phyloP scores from a whole-genome alignment of 2,329 filamentous ascomycete genomes.

The Endocalyx cinctus region DNA sequence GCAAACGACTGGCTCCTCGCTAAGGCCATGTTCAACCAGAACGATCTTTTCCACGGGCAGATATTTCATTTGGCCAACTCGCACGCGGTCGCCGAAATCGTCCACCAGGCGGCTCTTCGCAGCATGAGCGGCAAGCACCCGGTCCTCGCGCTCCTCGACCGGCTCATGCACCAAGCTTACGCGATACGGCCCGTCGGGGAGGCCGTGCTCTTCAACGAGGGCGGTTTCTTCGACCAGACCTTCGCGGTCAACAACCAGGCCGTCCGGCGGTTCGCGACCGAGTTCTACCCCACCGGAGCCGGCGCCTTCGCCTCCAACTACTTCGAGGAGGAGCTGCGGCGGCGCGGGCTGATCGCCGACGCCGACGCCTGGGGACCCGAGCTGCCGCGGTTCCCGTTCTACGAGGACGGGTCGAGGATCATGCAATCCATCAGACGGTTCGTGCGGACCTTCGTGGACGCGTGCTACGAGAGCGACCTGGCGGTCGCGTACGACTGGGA shows the following conservation, averaged over 20 bases:
- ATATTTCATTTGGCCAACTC: conserved; percentile 26
- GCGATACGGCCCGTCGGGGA: conserved; percentile 18
- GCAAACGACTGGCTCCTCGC: conserved; percentile 32
- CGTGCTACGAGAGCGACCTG: no score
- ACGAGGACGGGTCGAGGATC: conserved; percentile 1
- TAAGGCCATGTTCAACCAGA: conserved; percentile 19
- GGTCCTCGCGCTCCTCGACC: conserved; percentile 22
- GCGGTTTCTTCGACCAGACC: conserved; percentile 18
- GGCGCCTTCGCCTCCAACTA: conserved; percentile 5
- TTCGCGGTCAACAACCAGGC: conserved; percentile 6
- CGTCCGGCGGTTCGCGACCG: conserved; percentile 4
- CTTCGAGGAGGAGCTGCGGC: conserved; percentile 2
- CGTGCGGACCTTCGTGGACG: conserved; percentile 3
- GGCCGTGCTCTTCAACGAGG: conserved; percentile 16
- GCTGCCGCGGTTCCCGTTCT: conserved; percentile 4
- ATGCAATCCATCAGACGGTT: conserved; percentile 1
- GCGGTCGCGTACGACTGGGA: no score
- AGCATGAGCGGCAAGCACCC: conserved; percentile 29
- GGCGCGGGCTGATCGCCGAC: conserved; percentile 3
- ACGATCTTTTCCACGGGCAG: conserved; percentile 30
- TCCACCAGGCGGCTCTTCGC: conserved; percentile 27
- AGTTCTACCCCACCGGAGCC: conserved; percentile 2
- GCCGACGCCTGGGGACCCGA: background rate
- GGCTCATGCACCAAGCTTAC: conserved; percentile 20
- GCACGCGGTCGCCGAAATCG: conserved; percentile 27